Evolutionary conservation across 1,139 yeast genomes (phyloP).

Genomic region (Blastobotrys proliferans): DNA sequence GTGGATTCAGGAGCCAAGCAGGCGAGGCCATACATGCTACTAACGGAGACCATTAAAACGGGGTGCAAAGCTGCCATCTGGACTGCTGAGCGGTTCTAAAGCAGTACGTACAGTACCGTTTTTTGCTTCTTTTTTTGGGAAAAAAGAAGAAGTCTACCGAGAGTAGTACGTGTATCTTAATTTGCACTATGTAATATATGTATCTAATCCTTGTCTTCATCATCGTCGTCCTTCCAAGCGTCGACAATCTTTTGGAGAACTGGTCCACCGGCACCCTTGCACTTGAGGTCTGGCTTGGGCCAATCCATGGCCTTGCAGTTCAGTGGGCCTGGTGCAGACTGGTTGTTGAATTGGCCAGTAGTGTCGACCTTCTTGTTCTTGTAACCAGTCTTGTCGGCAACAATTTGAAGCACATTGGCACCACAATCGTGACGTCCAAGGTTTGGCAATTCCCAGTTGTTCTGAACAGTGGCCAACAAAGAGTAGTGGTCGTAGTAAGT

Average conservation of each 20-base stretch:
- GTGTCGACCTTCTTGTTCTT: slow-evolving; percentile 38
- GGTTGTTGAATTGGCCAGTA: slow-evolving; percentile 38
- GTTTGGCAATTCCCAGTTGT: slow-evolving; percentile 45
- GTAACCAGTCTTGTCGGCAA: slow-evolving; percentile 39
- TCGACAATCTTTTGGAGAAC: slow-evolving; percentile 9
- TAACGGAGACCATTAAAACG: slow-evolving; percentile 81
- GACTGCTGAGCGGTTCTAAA: slow-evolving; percentile 77
- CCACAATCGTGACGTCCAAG: slow-evolving; percentile 47
- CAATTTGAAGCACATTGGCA: slow-evolving; percentile 44
- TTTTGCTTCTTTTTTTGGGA: no score
- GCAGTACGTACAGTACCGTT: no score
- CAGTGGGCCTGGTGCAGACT: slow-evolving; percentile 41
- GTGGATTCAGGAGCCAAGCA: slow-evolving; percentile 84
- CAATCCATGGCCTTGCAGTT: slow-evolving; percentile 34
- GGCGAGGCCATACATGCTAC: slow-evolving; percentile 85
- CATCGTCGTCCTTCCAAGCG: slow-evolving; percentile 5
- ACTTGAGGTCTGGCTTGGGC: slow-evolving; percentile 40
- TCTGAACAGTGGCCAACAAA: slow-evolving; percentile 43
- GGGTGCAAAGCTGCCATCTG: slow-evolving; percentile 86
- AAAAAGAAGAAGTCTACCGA: no score
- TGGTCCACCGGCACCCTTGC: slow-evolving; percentile 41
- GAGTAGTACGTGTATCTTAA: neutral
- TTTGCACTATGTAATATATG: neutral
- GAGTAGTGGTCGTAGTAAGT: slow-evolving; percentile 50
- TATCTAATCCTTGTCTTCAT: no score